Conservation (phyloP, 108 stramenopile genomes). For the Cyclotella baltica region DNA sequence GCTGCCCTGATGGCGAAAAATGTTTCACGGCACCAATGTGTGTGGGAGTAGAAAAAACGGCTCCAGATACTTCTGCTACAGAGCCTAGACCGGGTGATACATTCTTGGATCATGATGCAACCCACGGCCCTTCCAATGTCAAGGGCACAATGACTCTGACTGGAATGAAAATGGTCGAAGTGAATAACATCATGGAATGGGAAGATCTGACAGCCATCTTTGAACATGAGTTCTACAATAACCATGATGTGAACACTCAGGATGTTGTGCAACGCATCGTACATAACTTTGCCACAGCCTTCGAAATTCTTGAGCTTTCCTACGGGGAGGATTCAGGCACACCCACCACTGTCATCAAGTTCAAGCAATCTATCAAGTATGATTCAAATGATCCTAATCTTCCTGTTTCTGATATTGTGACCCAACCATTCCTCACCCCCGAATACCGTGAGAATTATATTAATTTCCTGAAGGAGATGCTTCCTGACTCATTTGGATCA, state of each 20-base stretch:
- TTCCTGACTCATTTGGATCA: constrained; percentile 20
- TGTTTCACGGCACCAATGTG: constrained; percentile 8
- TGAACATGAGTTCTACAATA: constrained; percentile 37
- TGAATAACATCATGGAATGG: constrained; percentile 28
- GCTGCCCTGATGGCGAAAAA: constrained; percentile 16
- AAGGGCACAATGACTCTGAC: constrained; percentile 30
- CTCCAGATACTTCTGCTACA: background rate
- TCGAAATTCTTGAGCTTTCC: constrained; percentile 17
- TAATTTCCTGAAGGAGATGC: constrained; percentile 17
- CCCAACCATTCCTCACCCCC: constrained; percentile 25
- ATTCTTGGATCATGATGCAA: constrained; percentile 4
- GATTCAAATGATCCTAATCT: constrained; percentile 17
- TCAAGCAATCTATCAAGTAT: constrained; percentile 22
- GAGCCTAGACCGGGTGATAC: background rate
- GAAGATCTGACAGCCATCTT: constrained; percentile 28
- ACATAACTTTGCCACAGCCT: constrained; percentile 17
- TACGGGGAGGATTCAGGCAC: constrained; percentile 22
- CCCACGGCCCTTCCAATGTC: constrained; percentile 18
- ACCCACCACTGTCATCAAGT: constrained; percentile 18
- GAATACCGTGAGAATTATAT: constrained; percentile 22
- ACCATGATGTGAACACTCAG: background rate
- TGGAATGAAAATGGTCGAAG: constrained; percentile 27
- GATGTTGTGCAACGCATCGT: constrained; percentile 31
- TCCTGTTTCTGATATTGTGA: constrained; percentile 13
- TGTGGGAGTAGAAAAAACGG: background rate